Base-by-base conservation (phyloP, 2,329 filamentous ascomycete genomes). In the Fusarium pininemorale region DNA sequence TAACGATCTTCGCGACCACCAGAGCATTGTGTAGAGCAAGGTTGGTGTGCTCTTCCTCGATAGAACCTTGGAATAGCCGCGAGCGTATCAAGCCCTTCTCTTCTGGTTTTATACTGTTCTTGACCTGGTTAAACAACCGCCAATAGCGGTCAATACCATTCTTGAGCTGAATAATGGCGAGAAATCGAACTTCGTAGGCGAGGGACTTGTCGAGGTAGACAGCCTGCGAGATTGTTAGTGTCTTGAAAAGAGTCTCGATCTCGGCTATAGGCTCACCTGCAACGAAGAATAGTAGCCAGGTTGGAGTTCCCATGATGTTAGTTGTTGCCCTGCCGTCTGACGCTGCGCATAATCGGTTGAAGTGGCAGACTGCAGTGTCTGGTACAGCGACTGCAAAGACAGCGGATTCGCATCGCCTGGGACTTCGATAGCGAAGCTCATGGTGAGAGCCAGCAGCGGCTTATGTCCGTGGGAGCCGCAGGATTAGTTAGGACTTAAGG, bases 131-230 rank as follows among this genome's bases (percentile, higher is more conserved):
- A 88, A 94, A 80, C n/a, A 84, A 75, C 20, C 96, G 90, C 96
- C 96, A 99, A 82, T 95, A 94, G 80, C 93, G 95, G 81, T 98
- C 96, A 82, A 98, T 95, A 63, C 95, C 96, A 82, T 98, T 98
- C 82, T 98, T 98, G 61, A 99, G 88, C 80, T 98, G 94, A 75
- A 98, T 98, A 66, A 98, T 90, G 62, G 96, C 93, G 16, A 98
- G 91, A 79, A 97, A 95, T 70, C 96, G 93, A 60, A 96, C 89
- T 78, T 97, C 92, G 66, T 90, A 84, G 3, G 94, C 93, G 3
- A 97, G 85, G 5, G 90, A 90, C 70, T 90, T 91, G 84, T 98
- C 93, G 72, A 98, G 88, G 81, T 95, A 98, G 41, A 94, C 89
- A 76, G 92, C 89, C 92, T 97, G 79, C 38, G 38, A 53, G 26